These are phyloP conservation scores for Malbranchea zuffiana DNA, from an alignment of 2,329 filamentous ascomycete genomes.

Conservation along the genomic window DNA sequence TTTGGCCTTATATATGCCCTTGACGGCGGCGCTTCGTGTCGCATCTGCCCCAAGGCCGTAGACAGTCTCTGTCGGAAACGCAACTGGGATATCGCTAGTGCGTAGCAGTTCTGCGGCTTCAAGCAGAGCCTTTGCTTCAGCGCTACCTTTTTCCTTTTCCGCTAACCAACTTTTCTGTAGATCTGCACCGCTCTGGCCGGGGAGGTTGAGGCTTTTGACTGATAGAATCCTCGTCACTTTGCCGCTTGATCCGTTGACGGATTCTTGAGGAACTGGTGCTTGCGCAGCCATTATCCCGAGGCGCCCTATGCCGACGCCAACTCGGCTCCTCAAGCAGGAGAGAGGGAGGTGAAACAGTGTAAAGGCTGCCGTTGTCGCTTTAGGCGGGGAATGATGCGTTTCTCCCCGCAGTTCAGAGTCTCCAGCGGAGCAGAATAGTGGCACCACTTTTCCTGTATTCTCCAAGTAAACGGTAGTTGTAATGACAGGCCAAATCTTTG, in stretches of 20 bases:
- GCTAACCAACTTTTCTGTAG: conserved; percentile 32
- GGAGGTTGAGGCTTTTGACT: conserved; percentile 27
- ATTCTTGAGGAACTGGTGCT: not conserved
- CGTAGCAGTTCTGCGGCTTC: conserved; percentile 57
- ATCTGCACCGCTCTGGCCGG: conserved; percentile 24
- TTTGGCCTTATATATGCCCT: conserved; percentile 87
- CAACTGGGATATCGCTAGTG: conserved; percentile 63
- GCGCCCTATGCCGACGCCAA: not conserved
- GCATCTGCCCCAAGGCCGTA: conserved; percentile 96
- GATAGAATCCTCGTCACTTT: conserved; percentile 27
- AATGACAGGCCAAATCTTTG: too few relatives aligned
- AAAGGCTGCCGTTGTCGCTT: too few relatives aligned
- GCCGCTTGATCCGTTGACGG: not conserved
- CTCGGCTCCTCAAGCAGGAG: not conserved
- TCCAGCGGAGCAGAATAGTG: too few relatives aligned
- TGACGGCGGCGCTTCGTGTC: conserved; percentile 69
- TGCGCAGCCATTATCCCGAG: conserved; percentile 3
- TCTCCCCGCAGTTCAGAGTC: too few relatives aligned
- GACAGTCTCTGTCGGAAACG: conserved; percentile 94
- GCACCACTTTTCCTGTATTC: too few relatives aligned
- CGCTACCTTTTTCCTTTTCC: conserved; percentile 27
- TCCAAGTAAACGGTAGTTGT: too few relatives aligned
- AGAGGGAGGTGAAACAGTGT: too few relatives aligned
- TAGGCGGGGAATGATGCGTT: too few relatives aligned
- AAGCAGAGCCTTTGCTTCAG: conserved; percentile 44